These are phyloP conservation scores for Penicillium canariense DNA, from an alignment of 495 filamentous ascomycete species.

Conservation along the genomic window DNA sequence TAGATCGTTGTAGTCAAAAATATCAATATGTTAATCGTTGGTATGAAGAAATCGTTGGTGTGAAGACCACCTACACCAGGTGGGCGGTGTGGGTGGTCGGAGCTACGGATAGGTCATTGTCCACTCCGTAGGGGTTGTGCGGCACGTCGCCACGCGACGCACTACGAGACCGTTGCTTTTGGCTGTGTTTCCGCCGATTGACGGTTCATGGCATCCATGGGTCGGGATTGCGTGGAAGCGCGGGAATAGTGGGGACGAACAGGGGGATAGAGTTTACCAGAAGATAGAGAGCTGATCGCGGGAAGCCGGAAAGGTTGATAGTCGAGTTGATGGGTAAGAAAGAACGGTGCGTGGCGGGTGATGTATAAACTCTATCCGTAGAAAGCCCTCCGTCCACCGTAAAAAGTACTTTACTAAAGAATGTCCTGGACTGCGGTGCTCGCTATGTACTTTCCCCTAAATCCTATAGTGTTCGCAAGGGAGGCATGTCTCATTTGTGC, in stretches of 20 bases:
- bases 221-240: background rate
- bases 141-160: background rate
- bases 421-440: no score
- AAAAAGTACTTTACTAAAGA: no score
- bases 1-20: no score
- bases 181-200: background rate
- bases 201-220: slow-evolving; percentile 5
- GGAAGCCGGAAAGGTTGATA: background rate
- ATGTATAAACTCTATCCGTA: background rate
- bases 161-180: background rate
- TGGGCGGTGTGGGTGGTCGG: no score
- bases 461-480: background rate
- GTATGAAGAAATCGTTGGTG: no score
- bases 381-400: no score
- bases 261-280: background rate
- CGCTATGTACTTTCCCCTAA: background rate
- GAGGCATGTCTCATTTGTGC: background rate
- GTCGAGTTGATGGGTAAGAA: background rate
- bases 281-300: no score
- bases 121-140: no score
- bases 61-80: no score
- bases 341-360: background rate
- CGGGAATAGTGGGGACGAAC: background rate
- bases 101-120: no score
- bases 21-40: no score